A percentile compares a stretch with the other conserved stretches of the same genome.
Conservation (phyloP, 768 basidiomycete species). For the Fomitopsis serialis region DNA sequence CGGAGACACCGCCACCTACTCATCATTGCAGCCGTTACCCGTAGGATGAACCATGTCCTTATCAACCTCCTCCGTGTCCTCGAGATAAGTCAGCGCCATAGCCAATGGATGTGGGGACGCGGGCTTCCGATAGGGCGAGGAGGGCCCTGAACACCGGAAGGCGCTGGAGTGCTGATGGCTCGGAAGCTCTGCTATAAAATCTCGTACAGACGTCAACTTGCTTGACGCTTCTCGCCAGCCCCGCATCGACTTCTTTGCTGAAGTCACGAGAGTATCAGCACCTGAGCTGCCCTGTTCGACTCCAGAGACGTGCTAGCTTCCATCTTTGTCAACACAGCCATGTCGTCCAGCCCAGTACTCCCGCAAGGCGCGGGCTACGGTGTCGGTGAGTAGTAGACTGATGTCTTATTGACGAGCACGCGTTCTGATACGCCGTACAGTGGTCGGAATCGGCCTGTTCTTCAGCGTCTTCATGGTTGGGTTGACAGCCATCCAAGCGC, state of each 20-base stretch:
- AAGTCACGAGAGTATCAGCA: background rate
- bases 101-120: background rate
- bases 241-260: constrained; percentile 6
- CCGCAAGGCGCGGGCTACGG: constrained; percentile 87
- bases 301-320: too few species aligned
- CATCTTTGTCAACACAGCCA: background rate
- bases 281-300: background rate
- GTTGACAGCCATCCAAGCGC: constrained; percentile 74
- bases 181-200: background rate
- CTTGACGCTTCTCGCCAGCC: background rate
- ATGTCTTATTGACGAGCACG: background rate
- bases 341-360: constrained; percentile 36
- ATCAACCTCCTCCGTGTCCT: background rate
- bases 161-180: background rate
- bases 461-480: constrained; percentile 79
- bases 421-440: constrained; percentile 22
- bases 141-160: background rate
- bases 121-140: background rate
- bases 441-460: constrained; percentile 78
- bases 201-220: background rate
- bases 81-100: background rate
- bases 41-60: background rate
- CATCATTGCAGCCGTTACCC: background rate
- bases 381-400: constrained; percentile 42
- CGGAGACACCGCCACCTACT: background rate